Percentiles rank a stretch among this genome's conserved stretches.
phyloP scores from a whole-genome alignment of 2,329 filamentous ascomycete genomes.

The Ophiocordyceps camponoti-saundersi region DNA sequence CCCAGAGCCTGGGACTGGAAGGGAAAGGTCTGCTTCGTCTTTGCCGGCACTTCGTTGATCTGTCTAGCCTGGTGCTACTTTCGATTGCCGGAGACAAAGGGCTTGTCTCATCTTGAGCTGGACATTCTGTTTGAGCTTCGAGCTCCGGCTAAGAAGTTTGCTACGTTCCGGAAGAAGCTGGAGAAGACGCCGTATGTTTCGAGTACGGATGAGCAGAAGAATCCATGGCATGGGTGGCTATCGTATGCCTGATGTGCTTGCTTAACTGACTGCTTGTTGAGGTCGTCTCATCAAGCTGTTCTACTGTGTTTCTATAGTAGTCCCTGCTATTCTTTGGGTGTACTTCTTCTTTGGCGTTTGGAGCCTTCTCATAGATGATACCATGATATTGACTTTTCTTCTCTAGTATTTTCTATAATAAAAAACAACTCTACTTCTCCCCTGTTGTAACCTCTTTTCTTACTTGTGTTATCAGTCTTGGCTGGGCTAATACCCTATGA shows the following conservation, averaged over 20 bases:
- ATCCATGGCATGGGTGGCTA: constrained; percentile 8
- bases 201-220: constrained; percentile 6
- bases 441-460: too few relatives aligned
- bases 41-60: constrained; percentile 6
- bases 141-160: constrained; percentile 15
- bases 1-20: constrained; percentile 10
- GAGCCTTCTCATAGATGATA: too few relatives aligned
- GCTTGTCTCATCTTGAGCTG: constrained; percentile 10
- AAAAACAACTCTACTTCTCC: too few relatives aligned
- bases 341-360: too few relatives aligned
- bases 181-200: constrained; percentile 7
- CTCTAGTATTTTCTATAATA: too few relatives aligned
- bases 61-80: constrained; percentile 11
- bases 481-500: too few relatives aligned
- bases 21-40: constrained; percentile 11
- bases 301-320: too few relatives aligned
- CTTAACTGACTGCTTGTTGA: too few relatives aligned
- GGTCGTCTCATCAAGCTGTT: too few relatives aligned
- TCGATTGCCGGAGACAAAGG: constrained; percentile 11
- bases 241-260: constrained; percentile 6
- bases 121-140: constrained; percentile 12
- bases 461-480: too few relatives aligned
- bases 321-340: too few relatives aligned
- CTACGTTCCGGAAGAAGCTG: constrained; percentile 7
- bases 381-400: too few relatives aligned